Percentiles rank a stretch among this genome's conserved stretches.
These are phyloP conservation scores for Myriosclerotinia curreyana DNA, from an alignment of 2,329 filamentous ascomycete species.

Conservation along the genomic window DNA sequence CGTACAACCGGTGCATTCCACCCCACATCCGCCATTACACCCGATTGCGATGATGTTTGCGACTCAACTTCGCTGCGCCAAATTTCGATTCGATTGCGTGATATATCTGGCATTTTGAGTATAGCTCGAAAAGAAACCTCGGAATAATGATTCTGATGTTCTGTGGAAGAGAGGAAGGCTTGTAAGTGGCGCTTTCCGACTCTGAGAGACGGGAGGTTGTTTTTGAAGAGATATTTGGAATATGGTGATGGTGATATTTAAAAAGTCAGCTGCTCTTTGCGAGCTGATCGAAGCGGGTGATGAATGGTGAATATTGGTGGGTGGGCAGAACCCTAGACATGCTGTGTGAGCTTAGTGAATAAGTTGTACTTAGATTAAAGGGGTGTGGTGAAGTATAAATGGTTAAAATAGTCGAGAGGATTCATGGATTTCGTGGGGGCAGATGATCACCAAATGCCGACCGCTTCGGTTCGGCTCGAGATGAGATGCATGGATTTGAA, in stretches of 20 bases:
- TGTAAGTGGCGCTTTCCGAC: not conserved
- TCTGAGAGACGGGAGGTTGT: not conserved
- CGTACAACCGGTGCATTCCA: not conserved
- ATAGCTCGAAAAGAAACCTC: not conserved
- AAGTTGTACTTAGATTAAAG: conserved; percentile 2
- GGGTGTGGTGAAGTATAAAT: conserved; percentile 4
- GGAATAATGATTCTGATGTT: not conserved
- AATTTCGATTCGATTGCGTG: conserved; percentile 16
- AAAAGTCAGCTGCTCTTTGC: conserved; percentile 14
- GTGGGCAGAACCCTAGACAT: not conserved
- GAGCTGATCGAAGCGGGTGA: conserved; percentile 19
- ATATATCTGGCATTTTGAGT: conserved; percentile 16
- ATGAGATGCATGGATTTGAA: conserved; percentile 1
- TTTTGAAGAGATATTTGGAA: not conserved
- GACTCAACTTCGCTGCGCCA: conserved; percentile 19
- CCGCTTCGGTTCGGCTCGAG: not conserved
- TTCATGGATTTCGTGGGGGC: not conserved
- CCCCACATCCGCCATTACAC: not conserved
- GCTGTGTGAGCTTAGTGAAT: conserved; percentile 9
- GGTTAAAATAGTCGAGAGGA: conserved; percentile 1
- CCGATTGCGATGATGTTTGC: conserved; percentile 14
- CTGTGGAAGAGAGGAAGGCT: not conserved
- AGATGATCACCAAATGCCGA: conserved; percentile 7
- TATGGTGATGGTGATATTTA: not conserved
- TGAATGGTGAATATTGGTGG: conserved; percentile 11